Conservation (phyloP, 805 yeast genomes). For the Candida easanensis region DNA sequence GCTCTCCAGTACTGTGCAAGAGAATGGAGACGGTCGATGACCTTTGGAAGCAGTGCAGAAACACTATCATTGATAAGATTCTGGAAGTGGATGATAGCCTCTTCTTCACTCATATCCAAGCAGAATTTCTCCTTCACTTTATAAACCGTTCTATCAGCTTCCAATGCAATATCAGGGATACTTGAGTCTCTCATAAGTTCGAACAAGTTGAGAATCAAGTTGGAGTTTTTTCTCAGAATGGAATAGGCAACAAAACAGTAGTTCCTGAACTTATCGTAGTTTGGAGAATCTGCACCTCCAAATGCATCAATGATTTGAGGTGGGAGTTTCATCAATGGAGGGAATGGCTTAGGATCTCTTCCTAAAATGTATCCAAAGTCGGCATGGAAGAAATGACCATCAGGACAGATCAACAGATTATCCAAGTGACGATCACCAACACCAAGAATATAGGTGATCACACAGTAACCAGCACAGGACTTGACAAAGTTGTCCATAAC, state of each 20-base stretch:
- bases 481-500: constrained; percentile 93
- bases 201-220: constrained; percentile 83
- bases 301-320: constrained; percentile 96
- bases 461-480: constrained; percentile 97
- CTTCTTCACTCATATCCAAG: constrained; percentile 91
- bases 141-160: constrained; percentile 81
- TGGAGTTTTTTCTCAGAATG: constrained; percentile 84
- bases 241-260: constrained; percentile 94
- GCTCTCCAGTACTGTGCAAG: constrained; percentile 98
- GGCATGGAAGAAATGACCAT: constrained; percentile 94
- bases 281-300: constrained; percentile 89
- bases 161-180: constrained; percentile 84
- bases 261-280: constrained; percentile 82
- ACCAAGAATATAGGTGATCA: constrained; percentile 88
- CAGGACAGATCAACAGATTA: constrained; percentile 74
- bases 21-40: constrained; percentile 91
- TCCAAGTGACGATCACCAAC: constrained; percentile 98
- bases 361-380: constrained; percentile 97
- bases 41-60: constrained; percentile 89
- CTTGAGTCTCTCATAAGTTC: constrained; percentile 92
- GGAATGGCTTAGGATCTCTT: constrained; percentile 97
- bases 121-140: constrained; percentile 94
- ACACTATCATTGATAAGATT: constrained; percentile 92
- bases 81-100: constrained; percentile 93
- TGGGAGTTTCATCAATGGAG: constrained; percentile 96